A percentile compares a stretch with the other conserved stretches of the same genome.
phyloP scores from a whole-genome alignment of 2,329 filamentous ascomycete species.

The Aspergillus caelatus region DNA sequence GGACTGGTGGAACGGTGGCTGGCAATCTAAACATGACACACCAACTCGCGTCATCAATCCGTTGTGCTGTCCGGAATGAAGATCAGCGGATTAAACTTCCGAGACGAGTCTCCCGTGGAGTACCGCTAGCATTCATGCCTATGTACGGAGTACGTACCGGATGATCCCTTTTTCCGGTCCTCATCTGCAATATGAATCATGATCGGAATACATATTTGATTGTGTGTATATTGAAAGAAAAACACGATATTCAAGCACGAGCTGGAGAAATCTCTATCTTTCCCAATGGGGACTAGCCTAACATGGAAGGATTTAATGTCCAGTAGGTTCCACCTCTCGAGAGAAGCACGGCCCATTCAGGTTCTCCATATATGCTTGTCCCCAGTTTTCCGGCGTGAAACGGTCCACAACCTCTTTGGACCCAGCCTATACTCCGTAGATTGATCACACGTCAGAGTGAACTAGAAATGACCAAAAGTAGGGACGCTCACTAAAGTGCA shows the following conservation, averaged over 20 bases:
- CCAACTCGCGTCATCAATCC: no score
- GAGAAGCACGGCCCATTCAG: constrained; percentile 1
- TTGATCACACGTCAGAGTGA: background rate
- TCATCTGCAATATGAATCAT: background rate
- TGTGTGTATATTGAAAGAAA: background rate
- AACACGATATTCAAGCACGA: background rate
- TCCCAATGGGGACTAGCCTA: background rate
- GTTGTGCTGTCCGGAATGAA: background rate
- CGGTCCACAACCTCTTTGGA: constrained; percentile 7
- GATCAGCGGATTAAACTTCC: background rate
- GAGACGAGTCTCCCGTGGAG: background rate
- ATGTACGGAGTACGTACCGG: background rate
- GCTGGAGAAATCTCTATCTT: background rate
- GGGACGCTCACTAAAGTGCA: background rate
- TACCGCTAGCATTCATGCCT: background rate
- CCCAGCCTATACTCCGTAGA: background rate
- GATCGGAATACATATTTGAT: background rate
- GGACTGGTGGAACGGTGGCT: background rate
- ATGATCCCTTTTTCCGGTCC: background rate
- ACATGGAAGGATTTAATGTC: background rate
- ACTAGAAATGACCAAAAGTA: background rate
- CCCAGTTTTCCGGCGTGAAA: constrained; percentile 6
- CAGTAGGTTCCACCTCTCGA: background rate
- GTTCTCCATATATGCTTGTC: background rate
- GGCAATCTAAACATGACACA: no score